Evolutionary conservation across 495 filamentous ascomycete genomes (phyloP), one percentile per base, ranked within the genome.

Genomic region (Staphylotrichum longicolle): DNA sequence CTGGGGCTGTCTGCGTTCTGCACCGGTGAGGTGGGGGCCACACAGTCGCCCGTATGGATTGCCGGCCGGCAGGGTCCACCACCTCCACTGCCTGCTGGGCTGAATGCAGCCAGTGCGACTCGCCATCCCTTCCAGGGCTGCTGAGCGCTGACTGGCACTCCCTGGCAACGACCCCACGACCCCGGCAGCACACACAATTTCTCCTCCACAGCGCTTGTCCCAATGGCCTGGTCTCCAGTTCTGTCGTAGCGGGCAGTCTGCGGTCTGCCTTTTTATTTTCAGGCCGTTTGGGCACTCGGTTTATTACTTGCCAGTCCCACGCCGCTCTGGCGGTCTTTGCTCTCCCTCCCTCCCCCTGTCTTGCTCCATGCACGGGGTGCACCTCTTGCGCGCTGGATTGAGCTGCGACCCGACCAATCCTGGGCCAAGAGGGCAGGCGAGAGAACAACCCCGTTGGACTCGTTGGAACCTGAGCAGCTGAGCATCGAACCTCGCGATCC

Each of bases 331-430:
- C 15, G 40, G 9, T 42, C 34, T 37, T 52, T 54, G n/a, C 9
- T 54, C 35, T 14, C 7, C 51, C 4, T 10, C 14, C 15, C 27
- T 40, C 27, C 35, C 30, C 41, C 42, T 11, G 42, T 49, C 48
- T n/a, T 30, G 39, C 10, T 53, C 34, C 49, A 53, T 58, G 55
- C 61, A 34, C 50, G 55, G 33, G 55, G 33, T 56, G 27, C 32
- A 8, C n/a, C 41, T 35, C 46, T 50, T 54, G 15, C 32, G 30
- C 37, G 39, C 56, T 46, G 35, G 58, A 50, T 58, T 41, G 62
- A 58, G 53, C 42, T 55, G 52, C 33, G 34, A 37, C 46, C 44
- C 53, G 45, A 57, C 63, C 58, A 61, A 61, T 61, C 58, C 58
- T 42, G 11, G 3, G 58, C 27, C 49, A 33, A 60, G 53, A 34